Percentiles rank a stretch among this genome's conserved stretches.
Evolutionary conservation across 148 eudicot genomes (phyloP).

Genomic region (Rhododendron ovatum): DNA sequence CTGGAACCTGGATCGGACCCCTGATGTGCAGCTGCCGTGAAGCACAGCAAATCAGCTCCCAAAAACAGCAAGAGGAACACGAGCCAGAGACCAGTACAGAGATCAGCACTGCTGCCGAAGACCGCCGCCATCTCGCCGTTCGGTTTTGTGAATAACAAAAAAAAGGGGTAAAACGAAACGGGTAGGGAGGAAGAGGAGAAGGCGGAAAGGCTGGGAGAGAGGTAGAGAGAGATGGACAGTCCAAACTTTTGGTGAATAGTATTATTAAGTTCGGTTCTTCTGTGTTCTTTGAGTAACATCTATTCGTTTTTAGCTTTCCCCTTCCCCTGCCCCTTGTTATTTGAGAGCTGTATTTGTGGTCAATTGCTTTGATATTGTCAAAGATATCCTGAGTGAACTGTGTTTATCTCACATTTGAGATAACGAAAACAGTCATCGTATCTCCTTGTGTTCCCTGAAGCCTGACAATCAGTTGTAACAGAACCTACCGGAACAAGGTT

Average conservation of each 20-base stretch:
- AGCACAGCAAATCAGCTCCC: too few relatives aligned
- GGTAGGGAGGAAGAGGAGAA: too few relatives aligned
- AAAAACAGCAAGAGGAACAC: too few relatives aligned
- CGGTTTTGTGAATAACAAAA: too few relatives aligned
- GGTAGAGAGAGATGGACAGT: too few relatives aligned
- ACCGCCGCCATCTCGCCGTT: too few relatives aligned
- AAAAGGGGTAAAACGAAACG: too few relatives aligned
- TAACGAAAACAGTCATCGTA: background rate
- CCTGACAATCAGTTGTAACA: slow-evolving; percentile 32
- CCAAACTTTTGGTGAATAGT: background rate
- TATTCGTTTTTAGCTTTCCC: background rate
- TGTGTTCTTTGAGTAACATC: background rate
- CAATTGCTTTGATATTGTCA: background rate
- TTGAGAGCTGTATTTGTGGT: background rate
- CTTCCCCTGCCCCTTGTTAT: background rate
- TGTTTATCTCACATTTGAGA: background rate
- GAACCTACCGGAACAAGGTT: slow-evolving; percentile 90
- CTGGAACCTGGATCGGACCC: too few relatives aligned
- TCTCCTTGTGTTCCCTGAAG: slow-evolving; percentile 3
- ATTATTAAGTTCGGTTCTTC: background rate
- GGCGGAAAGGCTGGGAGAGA: too few relatives aligned
- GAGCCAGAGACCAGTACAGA: too few relatives aligned
- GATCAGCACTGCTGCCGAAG: too few relatives aligned
- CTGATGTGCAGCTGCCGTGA: too few relatives aligned
- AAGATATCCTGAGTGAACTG: background rate